phyloP scores from a whole-genome alignment of 2,329 filamentous ascomycete genomes.

The Pseudocercospora pini-densiflorae region DNA sequence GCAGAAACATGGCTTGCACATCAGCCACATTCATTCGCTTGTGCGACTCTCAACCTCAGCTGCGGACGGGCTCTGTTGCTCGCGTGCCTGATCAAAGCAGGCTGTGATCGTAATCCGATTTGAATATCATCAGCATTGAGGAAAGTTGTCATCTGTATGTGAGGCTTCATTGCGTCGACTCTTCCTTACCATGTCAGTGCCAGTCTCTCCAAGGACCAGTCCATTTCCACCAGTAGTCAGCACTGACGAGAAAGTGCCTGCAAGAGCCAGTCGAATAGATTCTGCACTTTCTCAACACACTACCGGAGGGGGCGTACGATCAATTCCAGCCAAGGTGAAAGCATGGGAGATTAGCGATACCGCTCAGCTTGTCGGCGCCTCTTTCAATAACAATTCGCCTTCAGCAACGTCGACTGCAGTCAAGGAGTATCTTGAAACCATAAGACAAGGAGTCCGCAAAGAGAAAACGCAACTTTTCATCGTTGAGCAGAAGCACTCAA shows the following conservation, averaged over 20 bases:
- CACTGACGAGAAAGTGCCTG: conserved; percentile 1
- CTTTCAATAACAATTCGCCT: conserved; percentile 3
- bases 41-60: conserved; percentile 8
- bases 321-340: conserved; percentile 5
- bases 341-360: conserved; percentile 10
- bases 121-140: neutral
- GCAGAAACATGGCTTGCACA: neutral
- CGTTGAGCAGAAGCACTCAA: conserved; percentile 13
- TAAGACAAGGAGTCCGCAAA: neutral
- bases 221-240: neutral
- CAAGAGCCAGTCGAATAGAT: neutral
- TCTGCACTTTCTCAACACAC: conserved; percentile 14
- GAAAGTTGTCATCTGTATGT: neutral
- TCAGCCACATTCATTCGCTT: conserved; percentile 1
- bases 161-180: neutral
- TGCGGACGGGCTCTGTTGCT: conserved; percentile 5
- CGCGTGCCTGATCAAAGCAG: neutral
- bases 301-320: neutral
- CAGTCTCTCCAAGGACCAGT: neutral
- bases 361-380: conserved; percentile 1
- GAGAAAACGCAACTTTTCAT: conserved; percentile 4
- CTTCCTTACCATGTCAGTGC: neutral
- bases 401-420: conserved; percentile 4
- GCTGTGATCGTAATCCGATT: neutral
- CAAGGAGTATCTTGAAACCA: neutral